A percentile compares a stretch with the other conserved stretches of the same genome.
Conservation (phyloP, 2,329 filamentous ascomycete species). For the Colletotrichum melonis region DNA sequence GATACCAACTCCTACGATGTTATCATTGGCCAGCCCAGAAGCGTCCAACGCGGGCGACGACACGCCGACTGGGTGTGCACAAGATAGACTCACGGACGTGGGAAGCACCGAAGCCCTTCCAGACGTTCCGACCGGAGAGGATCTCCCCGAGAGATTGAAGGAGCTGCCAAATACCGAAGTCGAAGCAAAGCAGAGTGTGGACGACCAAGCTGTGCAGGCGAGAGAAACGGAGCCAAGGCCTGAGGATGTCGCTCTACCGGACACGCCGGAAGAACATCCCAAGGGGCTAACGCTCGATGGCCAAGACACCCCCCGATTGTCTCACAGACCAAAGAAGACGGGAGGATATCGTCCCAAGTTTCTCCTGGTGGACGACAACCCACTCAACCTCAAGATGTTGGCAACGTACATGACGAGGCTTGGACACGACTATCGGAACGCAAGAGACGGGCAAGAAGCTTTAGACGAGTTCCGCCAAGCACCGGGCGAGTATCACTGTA, state of each 20-base stretch:
- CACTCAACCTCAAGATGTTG: constrained; percentile 51
- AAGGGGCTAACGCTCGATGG: not conserved
- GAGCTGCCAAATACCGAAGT: not conserved
- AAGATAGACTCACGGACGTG: not conserved
- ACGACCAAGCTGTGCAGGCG: not conserved
- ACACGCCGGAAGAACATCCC: not conserved
- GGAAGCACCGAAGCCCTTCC: not conserved
- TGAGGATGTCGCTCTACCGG: not conserved
- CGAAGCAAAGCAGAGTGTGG: not conserved
- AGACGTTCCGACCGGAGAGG: not conserved
- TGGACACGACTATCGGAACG: constrained; percentile 42
- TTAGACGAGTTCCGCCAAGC: constrained; percentile 43
- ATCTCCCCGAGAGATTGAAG: not conserved
- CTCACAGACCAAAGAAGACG: not conserved
- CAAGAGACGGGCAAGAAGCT: constrained; percentile 48
- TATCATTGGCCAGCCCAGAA: not conserved
- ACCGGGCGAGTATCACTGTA: constrained; percentile 40
- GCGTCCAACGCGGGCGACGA: not conserved
- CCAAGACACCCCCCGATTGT: not conserved
- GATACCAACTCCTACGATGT: not conserved
- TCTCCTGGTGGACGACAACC: constrained; percentile 55
- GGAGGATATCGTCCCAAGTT: constrained; percentile 30
- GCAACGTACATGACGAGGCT: constrained; percentile 49
- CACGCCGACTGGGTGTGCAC: not conserved
- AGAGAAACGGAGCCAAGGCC: not conserved